These are phyloP conservation scores for Colletotrichum sp. DNA, from an alignment of 2,329 filamentous ascomycete genomes.

Conservation along the genomic window DNA sequence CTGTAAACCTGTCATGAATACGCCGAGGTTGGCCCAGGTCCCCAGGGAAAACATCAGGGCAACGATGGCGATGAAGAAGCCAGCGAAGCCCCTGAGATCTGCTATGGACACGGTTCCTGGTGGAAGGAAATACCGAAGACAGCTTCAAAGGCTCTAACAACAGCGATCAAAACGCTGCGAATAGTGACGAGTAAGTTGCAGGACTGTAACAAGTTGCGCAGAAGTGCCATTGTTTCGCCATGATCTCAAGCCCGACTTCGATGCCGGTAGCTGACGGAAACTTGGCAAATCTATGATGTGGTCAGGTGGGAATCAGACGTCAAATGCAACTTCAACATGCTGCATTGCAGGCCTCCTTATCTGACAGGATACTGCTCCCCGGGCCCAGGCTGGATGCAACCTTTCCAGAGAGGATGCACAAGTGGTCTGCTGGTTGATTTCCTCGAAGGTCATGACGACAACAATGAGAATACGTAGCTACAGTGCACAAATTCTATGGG, in stretches of 20 bases:
- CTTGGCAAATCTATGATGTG: not conserved
- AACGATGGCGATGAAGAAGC: too few species aligned
- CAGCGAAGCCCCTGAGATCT: accelerated
- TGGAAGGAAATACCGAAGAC: not conserved
- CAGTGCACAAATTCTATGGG: not conserved
- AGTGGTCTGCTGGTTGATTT: not conserved
- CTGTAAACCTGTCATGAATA: not conserved
- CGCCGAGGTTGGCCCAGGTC: not conserved
- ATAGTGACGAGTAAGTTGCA: not conserved
- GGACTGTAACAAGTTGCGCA: not conserved
- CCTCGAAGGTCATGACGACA: not conserved
- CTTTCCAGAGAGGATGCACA: too few species aligned
- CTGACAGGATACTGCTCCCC: too few species aligned
- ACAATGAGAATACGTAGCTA: not conserved
- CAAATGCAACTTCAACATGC: too few species aligned
- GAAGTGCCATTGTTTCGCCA: accelerated
- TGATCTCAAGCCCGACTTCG: not conserved
- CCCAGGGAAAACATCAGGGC: accelerated
- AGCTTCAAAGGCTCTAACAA: not conserved
- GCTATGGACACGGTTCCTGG: not conserved
- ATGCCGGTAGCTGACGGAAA: not conserved
- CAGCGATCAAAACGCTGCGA: not conserved
- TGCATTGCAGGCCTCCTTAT: not conserved
- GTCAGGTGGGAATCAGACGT: too few species aligned
- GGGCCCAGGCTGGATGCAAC: too few species aligned